Evolutionary conservation across 1,139 yeast species (phyloP).

Genomic region (Zygosaccharomyces pseudobailii): DNA sequence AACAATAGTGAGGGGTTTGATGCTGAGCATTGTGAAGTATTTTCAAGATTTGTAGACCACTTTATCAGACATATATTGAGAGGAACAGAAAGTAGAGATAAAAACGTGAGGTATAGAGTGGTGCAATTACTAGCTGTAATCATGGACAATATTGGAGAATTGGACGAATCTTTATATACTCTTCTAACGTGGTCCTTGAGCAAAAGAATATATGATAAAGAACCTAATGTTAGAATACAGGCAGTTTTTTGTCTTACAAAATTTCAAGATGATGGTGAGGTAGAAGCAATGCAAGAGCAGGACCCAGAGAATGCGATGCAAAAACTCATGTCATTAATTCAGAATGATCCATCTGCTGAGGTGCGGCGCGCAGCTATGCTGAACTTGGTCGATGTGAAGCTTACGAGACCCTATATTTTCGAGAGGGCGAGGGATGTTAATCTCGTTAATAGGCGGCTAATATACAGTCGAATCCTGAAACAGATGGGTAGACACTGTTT

Average conservation of each 20-base stretch:
- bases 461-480: slow-evolving; percentile 64
- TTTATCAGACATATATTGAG: slow-evolving; percentile 62
- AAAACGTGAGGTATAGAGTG: slow-evolving; percentile 72
- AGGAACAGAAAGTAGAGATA: slow-evolving; percentile 75
- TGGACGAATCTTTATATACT: slow-evolving; percentile 68
- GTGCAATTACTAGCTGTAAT: slow-evolving; percentile 73
- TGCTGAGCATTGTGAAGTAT: slow-evolving; percentile 39
- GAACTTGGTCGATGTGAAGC: slow-evolving; percentile 53
- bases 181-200: slow-evolving; percentile 57
- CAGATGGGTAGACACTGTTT: slow-evolving; percentile 57
- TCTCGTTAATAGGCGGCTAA: slow-evolving; percentile 63
- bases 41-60: slow-evolving; percentile 52
- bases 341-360: slow-evolving; percentile 80
- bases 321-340: slow-evolving; percentile 51
- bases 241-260: slow-evolving; percentile 78
- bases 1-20: slow-evolving; percentile 37
- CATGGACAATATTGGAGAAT: slow-evolving; percentile 68
- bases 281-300: slow-evolving; percentile 38
- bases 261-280: slow-evolving; percentile 55
- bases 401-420: slow-evolving; percentile 56
- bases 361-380: slow-evolving; percentile 81
- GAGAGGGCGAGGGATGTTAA: slow-evolving; percentile 83
- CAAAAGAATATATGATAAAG: slow-evolving; percentile 71
- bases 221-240: slow-evolving; percentile 70
- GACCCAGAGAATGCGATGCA: slow-evolving; percentile 46